phyloP scores from a whole-genome alignment of 139 green algal genomes.

The Auxenochlorella protothecoides region DNA sequence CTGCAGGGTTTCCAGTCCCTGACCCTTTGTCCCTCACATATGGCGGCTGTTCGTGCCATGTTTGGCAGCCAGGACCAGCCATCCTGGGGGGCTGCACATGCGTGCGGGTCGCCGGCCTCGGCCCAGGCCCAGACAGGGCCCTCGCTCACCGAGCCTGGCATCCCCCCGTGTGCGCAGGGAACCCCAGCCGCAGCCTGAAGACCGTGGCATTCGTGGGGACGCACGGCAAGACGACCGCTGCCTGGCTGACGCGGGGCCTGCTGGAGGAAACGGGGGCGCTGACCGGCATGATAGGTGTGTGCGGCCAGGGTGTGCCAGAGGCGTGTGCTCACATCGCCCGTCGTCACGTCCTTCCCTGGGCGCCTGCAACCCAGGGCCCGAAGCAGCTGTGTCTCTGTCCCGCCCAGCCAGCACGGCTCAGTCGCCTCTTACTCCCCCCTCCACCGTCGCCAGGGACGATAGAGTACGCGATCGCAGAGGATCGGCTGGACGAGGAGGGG shows the following conservation, averaged over 20 bases:
- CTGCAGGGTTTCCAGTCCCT: too few species aligned
- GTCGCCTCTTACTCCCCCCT: background rate
- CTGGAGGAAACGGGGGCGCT: conserved; percentile 58
- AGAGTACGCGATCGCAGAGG: conserved; percentile 58
- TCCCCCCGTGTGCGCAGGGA: too few species aligned
- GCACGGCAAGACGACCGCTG: conserved; percentile 88
- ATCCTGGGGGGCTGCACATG: conserved; percentile 17
- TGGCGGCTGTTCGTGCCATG: too few species aligned
- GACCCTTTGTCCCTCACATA: too few species aligned
- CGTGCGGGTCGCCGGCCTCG: conserved; percentile 35
- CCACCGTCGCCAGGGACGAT: conserved; percentile 42
- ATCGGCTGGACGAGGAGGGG: conserved; percentile 52
- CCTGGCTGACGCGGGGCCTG: conserved; percentile 80
- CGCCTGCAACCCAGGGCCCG: background rate
- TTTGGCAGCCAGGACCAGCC: conserved; percentile 19
- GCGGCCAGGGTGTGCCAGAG: background rate
- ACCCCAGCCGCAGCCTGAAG: too few species aligned
- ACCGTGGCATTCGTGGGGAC: conserved; percentile 50
- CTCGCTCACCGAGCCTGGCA: too few species aligned
- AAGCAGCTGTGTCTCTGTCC: background rate
- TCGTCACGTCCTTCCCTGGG: background rate
- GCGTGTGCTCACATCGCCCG: background rate
- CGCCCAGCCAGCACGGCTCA: background rate
- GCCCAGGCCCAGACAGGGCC: too few species aligned
- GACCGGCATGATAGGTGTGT: conserved; percentile 23